Base-by-base conservation (phyloP, 2,329 filamentous ascomycete genomes). In the Lithohypha guttulata region DNA sequence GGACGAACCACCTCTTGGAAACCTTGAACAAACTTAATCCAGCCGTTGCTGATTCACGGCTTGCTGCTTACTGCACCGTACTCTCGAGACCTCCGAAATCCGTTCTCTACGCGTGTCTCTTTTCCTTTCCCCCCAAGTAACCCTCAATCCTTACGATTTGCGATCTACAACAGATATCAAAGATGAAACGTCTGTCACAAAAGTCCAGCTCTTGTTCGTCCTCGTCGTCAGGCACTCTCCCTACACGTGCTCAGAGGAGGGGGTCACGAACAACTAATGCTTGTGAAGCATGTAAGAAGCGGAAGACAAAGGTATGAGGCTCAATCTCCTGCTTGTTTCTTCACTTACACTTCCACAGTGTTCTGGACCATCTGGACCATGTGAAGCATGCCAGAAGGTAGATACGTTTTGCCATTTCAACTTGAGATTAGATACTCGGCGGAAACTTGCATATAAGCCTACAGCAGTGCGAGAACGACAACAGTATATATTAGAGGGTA, bases 191-290 rank as follows among this genome's bases (percentile, higher is more conserved):
- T n/a, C n/a, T n/a, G n/a, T n/a, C n/a, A n/a, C n/a, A n/a, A n/a
- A n/a, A 17, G 11, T 28, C 26, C 8, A 20, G 10, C 15, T 29
- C 25, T 10, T 20, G 26, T 14, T 39, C 64, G 0, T 65, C 71
- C n/a, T 67, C 43, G 2, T 65, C 70, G 14, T 67, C 42, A 2
- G 11, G 26, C 6, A 39, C 13, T 10, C 20, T 21, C 9, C 18
- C 35, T 18, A 30, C 35, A n/a, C 25, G 35, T 22, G 34, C 72
- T 66, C 31, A 81, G 64, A 53, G 83, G 80, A 26, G 35, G 20
- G 35, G 35, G n/a, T 39, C 27, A 31, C 15, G 41, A 19, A 43
- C 41, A 4, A 23, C 23, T 14, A 40, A 35, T 34, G 41, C 41
- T 20, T 43, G 41, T 23, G 35, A 40, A 23, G 35, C 41, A 8